These are phyloP conservation scores for Xanthoconium purpureum DNA, from an alignment of 768 basidiomycete species.

Conservation along the genomic window DNA sequence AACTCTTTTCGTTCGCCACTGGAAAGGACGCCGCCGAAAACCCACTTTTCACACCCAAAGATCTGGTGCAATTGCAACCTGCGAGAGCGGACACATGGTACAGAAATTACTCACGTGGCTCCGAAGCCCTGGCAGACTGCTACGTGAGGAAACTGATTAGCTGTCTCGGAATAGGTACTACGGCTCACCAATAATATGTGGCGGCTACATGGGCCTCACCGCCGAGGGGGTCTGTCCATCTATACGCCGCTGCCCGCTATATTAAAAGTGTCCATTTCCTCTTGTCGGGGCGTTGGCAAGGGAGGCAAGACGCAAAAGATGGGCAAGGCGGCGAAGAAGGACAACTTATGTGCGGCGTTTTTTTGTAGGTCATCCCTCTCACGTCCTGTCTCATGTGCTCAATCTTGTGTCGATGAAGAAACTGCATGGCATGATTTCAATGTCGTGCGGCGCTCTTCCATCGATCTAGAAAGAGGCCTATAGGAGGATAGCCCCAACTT, in stretches of 20 bases:
- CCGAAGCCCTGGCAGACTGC: not conserved
- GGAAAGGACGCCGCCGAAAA: slow-evolving; percentile 53
- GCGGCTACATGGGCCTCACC: too few relatives aligned
- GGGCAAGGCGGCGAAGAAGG: slow-evolving; percentile 10
- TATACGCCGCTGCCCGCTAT: too few relatives aligned
- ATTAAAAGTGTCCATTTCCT: too few relatives aligned
- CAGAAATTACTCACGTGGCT: too few relatives aligned
- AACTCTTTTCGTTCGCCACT: slow-evolving; percentile 55
- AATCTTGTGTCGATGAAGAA: not conserved
- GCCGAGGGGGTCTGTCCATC: too few relatives aligned
- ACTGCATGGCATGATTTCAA: too few relatives aligned
- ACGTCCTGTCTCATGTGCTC: not conserved
- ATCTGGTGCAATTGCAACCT: too few relatives aligned
- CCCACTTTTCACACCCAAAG: slow-evolving; percentile 49
- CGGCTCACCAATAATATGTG: too few relatives aligned
- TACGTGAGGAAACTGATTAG: not conserved
- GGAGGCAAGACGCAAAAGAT: slow-evolving; percentile 36
- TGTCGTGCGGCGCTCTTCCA: not conserved
- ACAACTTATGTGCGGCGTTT: slow-evolving; percentile 19
- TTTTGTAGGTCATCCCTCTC: slow-evolving; percentile 1
- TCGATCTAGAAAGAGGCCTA: not conserved
- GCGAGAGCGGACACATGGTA: too few relatives aligned
- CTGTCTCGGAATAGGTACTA: not conserved
- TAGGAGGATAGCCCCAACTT: not conserved
- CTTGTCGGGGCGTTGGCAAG: slow-evolving; percentile 54